Conservation (phyloP, 2,329 filamentous ascomycete species). For the Xylariaceae sp. region DNA sequence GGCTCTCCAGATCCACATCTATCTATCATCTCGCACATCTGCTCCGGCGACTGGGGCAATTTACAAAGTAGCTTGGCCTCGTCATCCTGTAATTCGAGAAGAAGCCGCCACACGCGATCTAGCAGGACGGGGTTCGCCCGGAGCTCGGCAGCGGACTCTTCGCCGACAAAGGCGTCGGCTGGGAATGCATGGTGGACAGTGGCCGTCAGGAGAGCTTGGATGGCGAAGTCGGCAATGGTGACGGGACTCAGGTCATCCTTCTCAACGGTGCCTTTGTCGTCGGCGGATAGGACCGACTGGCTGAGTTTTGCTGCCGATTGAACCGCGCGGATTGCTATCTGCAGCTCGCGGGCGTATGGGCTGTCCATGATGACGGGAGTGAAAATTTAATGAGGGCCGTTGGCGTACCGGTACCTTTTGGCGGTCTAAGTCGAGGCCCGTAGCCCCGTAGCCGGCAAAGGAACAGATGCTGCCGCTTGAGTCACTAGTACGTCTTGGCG, state of each 20-base stretch:
- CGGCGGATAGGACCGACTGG: constrained; percentile 43
- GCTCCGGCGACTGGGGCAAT: constrained; percentile 38
- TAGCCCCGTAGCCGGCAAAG: no score
- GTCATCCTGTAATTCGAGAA: constrained; percentile 33
- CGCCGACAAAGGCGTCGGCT: constrained; percentile 49
- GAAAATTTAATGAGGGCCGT: no score
- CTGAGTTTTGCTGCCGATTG: constrained; percentile 45
- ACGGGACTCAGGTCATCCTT: constrained; percentile 56
- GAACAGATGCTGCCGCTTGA: no score
- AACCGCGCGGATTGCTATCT: constrained; percentile 30
- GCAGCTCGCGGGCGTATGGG: constrained; percentile 30
- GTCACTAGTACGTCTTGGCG: no score
- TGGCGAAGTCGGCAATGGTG: constrained; percentile 57
- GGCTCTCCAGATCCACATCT: constrained; percentile 43
- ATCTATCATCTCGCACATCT: constrained; percentile 52
- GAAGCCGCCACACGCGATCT: constrained; percentile 45
- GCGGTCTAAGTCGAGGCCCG: no score
- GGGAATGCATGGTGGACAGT: constrained; percentile 50
- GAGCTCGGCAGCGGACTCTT: constrained; percentile 50
- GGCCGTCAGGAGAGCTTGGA: constrained; percentile 52
- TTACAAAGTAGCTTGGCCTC: constrained; percentile 28
- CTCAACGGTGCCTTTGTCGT: constrained; percentile 48
- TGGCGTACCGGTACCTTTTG: no score
- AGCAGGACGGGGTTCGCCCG: constrained; percentile 41
- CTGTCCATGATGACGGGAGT: constrained; percentile 27